Percentiles rank a stretch among this genome's conserved stretches.
Evolutionary conservation across 2,329 filamentous ascomycete genomes (phyloP).

Genomic region (Claviceps pusilla): DNA sequence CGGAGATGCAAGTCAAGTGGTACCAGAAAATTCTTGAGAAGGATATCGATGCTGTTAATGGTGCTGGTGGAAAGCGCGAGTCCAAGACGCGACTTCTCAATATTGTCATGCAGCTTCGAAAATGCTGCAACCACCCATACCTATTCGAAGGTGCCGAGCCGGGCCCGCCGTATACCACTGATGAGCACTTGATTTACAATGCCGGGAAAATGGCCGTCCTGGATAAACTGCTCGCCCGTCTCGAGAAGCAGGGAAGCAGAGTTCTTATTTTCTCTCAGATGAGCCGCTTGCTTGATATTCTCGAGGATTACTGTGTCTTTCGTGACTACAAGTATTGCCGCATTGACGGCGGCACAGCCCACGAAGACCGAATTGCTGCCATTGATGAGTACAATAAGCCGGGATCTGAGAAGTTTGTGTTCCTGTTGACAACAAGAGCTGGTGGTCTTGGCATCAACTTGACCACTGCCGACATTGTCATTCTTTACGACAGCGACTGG

Average conservation of each 20-base stretch:
- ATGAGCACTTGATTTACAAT: slow-evolving; percentile 88
- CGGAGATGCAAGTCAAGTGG: slow-evolving; percentile 98
- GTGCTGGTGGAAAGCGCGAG: slow-evolving; percentile 87
- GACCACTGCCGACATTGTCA: slow-evolving; percentile 85
- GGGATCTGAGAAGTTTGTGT: slow-evolving; percentile 89
- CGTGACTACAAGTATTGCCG: slow-evolving; percentile 89
- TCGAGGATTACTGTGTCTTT: slow-evolving; percentile 97
- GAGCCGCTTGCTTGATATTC: slow-evolving; percentile 90
- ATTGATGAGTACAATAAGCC: slow-evolving; percentile 98
- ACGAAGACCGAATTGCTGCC: slow-evolving; percentile 91
- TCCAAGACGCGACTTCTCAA: slow-evolving; percentile 94
- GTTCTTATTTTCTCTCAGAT: slow-evolving; percentile 99
- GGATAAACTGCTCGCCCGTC: slow-evolving; percentile 72
- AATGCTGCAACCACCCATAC: slow-evolving; percentile 98
- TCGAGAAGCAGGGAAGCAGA: slow-evolving; percentile 75
- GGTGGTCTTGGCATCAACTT: slow-evolving; percentile 95
- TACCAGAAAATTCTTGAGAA: slow-evolving; percentile 98
- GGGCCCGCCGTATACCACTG: slow-evolving; percentile 92
- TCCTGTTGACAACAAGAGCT: slow-evolving; percentile 85
- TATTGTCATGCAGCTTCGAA: slow-evolving; percentile 98
- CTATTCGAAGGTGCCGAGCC: slow-evolving; percentile 95
- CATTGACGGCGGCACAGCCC: slow-evolving; percentile 90
- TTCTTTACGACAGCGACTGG: slow-evolving; percentile 97
- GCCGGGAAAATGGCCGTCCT: slow-evolving; percentile 95
- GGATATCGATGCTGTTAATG: slow-evolving; percentile 96